Evolutionary conservation across 2,329 filamentous ascomycete genomes (phyloP), one percentile per base, ranked within the genome.

Genomic region (Podosphaera aphanis): DNA sequence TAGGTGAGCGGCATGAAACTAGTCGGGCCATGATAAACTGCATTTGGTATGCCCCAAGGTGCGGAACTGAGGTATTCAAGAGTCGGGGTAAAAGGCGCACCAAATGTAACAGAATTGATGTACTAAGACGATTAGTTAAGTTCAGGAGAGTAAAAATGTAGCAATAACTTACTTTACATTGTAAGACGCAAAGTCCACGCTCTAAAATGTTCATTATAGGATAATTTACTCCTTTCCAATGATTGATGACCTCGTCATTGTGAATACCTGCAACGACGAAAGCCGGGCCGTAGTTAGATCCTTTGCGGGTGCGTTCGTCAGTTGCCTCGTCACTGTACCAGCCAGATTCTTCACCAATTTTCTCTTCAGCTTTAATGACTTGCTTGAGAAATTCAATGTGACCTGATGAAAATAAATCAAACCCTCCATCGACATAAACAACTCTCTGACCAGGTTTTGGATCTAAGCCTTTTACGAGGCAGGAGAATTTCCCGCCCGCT

Each of bases 191-290:
- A 19, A 98, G 74, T 1, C 86, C 86, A 37, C 90, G 79, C 67
- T 98, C 90, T 57, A 88, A 93, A 47, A 93, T 86, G 66, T 95
- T 98, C 90, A 98, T 98, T 64, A 98, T 95, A 21, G 90, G 90
- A 60, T 94, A 98, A 65, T 98, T 98, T 56, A 94, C 71, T 31
- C 90, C 88, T 64, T 95, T 95, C 81, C 85, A 92, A 56, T 79
- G 69, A 63, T 98, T 98, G 62, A 98, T 93, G 49, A 93, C 85
- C 51, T 80, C 76, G 60, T 98, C 90, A 56, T 93, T 83, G 62
- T 98, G 90, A 20, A 98, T 78, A 43, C 90, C 90, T 2, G 84
- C 86, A 38, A 95, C 74, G n/a, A 98, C 71, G 59, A 83, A 95
- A 5, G 77, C 79, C 0, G 85, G 84, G 0, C 73, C 69, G 57